These are phyloP conservation scores for Grigorovia humatica DNA, from an alignment of 805 yeast species.

Conservation along the genomic window DNA sequence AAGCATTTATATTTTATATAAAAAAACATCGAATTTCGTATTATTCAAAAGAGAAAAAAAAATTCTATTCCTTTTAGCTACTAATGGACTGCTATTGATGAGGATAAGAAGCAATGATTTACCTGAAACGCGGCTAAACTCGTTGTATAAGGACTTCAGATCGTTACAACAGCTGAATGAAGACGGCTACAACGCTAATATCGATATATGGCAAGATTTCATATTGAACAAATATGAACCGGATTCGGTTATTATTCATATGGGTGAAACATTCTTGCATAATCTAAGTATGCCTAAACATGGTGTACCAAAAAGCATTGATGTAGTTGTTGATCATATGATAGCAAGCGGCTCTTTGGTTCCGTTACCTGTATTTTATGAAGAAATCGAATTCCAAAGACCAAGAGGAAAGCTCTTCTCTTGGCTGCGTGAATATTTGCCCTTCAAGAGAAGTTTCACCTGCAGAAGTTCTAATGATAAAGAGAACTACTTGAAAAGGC, in stretches of 20 bases:
- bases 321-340: conserved; percentile 28
- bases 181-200: conserved; percentile 34
- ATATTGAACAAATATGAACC: conserved; percentile 9
- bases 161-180: conserved; percentile 29
- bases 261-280: conserved; percentile 22
- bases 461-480: conserved; percentile 10
- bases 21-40: no score
- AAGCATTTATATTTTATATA: no score
- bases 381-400: conserved; percentile 5
- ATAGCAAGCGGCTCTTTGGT: conserved; percentile 23
- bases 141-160: conserved; percentile 33
- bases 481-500: conserved; percentile 13
- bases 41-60: no score
- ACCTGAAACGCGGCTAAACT: conserved; percentile 29
- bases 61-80: no score
- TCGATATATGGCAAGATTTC: conserved; percentile 30
- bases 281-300: conserved; percentile 19
- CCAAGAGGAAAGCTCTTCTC: not conserved
- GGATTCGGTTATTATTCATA: conserved; percentile 16
- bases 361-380: conserved; percentile 18
- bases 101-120: conserved; percentile 4
- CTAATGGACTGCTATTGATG: not conserved
- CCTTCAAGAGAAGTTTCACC: conserved; percentile 2
- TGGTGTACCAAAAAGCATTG: conserved; percentile 31
- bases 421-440: conserved; percentile 10